Conservation (phyloP, 75 land plant genomes). For the Azolla pinnata region DNA sequence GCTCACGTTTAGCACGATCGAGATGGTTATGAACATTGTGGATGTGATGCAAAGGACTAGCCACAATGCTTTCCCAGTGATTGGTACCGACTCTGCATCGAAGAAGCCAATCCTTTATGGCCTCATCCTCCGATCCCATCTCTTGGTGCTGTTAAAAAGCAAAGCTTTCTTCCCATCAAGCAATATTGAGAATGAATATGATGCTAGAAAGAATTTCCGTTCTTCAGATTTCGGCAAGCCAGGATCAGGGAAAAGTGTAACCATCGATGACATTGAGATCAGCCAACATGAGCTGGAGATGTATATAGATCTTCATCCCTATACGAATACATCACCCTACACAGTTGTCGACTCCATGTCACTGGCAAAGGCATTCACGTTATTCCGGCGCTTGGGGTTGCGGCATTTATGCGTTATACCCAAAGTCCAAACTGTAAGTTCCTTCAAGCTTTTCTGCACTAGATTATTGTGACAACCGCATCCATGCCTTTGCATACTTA, state of each 20-base stretch:
- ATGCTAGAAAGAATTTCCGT: conserved; percentile 15
- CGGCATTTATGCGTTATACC: conserved; percentile 89
- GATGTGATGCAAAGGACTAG: conserved; percentile 48
- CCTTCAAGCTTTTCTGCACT: not conserved
- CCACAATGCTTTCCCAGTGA: conserved; percentile 87
- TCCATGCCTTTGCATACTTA: no score
- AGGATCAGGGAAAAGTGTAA: conserved; percentile 53
- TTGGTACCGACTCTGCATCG: conserved; percentile 51
- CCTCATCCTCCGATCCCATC: conserved; percentile 65
- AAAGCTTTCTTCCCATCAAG: conserved; percentile 35
- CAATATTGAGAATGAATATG: not conserved
- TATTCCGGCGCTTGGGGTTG: conserved; percentile 77
- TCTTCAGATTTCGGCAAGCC: conserved; percentile 72
- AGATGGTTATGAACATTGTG: conserved; percentile 58
- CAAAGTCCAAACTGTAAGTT: conserved; percentile 52
- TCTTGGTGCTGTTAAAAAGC: conserved; percentile 54
- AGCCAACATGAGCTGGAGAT: conserved; percentile 69
- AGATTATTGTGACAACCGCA: not conserved
- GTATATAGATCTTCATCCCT: conserved; percentile 76
- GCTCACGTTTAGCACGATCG: conserved; percentile 50
- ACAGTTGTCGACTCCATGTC: conserved; percentile 97
- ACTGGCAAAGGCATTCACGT: conserved; percentile 73
- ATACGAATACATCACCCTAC: conserved; percentile 79
- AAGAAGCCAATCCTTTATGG: conserved; percentile 56
- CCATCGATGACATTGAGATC: conserved; percentile 49